Conservation (phyloP, 148 eudicot genomes). For the Dianthus caryophyllus region DNA sequence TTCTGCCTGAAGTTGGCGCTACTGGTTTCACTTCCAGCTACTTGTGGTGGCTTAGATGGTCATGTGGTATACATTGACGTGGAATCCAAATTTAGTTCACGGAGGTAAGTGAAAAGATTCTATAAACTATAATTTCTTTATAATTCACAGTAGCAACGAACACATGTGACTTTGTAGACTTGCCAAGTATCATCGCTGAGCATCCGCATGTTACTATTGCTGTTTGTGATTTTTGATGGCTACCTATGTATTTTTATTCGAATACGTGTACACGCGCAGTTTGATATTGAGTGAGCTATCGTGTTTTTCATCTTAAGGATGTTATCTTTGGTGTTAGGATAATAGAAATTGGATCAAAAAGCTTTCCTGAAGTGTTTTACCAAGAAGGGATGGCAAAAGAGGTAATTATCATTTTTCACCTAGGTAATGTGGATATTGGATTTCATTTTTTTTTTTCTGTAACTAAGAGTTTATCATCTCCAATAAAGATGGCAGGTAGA, state of each 20-base stretch:
- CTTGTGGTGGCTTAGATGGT: conserved; percentile 80
- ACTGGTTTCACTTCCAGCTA: conserved; percentile 71
- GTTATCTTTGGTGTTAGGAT: conserved; percentile 34
- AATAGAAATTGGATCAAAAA: conserved; percentile 76
- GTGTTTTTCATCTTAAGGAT: neutral
- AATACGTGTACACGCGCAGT: neutral
- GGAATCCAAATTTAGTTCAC: conserved; percentile 87
- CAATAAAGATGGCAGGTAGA: conserved; percentile 78
- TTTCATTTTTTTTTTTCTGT: neutral
- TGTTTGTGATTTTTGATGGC: neutral
- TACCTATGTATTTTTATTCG: neutral
- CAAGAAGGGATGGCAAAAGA: conserved; percentile 69
- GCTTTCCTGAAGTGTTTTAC: conserved; percentile 79
- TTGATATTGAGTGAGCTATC: neutral
- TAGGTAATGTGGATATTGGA: neutral
- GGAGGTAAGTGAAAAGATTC: conserved; percentile 44
- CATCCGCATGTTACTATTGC: neutral
- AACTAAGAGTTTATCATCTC: neutral
- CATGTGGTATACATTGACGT: conserved; percentile 73
- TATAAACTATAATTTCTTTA: neutral
- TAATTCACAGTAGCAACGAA: neutral
- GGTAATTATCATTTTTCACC: conserved; percentile 30
- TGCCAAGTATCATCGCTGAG: neutral
- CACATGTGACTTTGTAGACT: neutral
- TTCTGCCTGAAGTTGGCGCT: conserved; percentile 83